phyloP scores from a whole-genome alignment of 148 eudicot genomes.

The Suaeda aralocaspica region DNA sequence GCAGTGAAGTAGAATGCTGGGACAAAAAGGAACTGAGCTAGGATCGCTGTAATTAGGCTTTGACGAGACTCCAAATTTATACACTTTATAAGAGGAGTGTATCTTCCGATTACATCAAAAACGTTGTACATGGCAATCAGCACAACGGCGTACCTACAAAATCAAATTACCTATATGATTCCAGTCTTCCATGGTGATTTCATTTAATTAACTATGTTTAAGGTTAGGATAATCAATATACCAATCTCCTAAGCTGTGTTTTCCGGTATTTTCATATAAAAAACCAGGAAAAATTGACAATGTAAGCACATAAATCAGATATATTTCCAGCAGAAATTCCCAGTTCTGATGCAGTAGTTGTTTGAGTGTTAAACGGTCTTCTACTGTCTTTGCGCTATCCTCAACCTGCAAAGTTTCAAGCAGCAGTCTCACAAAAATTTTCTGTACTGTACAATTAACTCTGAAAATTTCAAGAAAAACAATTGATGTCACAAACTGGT shows the following conservation, averaged over 20 bases:
- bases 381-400: neutral
- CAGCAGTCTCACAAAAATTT: neutral
- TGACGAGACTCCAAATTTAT: slow-evolving; percentile 10
- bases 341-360: slow-evolving; percentile 14
- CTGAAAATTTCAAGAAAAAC: neutral
- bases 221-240: neutral
- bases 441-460: neutral
- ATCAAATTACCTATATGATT: neutral
- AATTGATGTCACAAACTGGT: neutral
- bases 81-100: slow-evolving; percentile 14
- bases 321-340: slow-evolving; percentile 19
- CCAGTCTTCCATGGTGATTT: neutral
- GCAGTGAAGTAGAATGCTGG: slow-evolving; percentile 22
- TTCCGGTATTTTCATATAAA: slow-evolving; percentile 22
- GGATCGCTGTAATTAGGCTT: slow-evolving; percentile 6
- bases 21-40: slow-evolving; percentile 12
- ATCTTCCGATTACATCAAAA: slow-evolving; percentile 19
- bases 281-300: slow-evolving; percentile 29
- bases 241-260: slow-evolving; percentile 20
- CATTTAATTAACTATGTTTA: too few relatives aligned
- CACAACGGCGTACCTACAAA: slow-evolving; percentile 21
- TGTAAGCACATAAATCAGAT: slow-evolving; percentile 19
- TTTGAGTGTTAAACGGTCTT: neutral
- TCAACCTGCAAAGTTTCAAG: neutral
- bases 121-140: slow-evolving; percentile 23